A percentile compares a stretch with the other conserved stretches of the same genome.
Conservation (phyloP, 306 rosid genomes). For the Myrica gale region DNA sequence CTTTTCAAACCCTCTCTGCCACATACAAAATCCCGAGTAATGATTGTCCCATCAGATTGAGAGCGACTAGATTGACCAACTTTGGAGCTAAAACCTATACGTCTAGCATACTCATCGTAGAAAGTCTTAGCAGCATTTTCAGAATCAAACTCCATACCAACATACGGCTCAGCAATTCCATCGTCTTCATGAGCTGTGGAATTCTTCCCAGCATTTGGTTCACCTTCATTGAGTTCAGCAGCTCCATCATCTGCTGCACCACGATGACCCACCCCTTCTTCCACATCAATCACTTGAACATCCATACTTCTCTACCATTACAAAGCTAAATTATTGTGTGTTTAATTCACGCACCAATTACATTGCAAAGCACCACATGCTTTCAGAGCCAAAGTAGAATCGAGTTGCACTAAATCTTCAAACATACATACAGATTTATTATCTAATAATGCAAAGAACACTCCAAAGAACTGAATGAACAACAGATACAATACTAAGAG, state of each 20-base stretch:
- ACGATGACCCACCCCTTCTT: slow-evolving; percentile 50
- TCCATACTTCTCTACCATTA: slow-evolving; percentile 54
- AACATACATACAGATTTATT: slow-evolving; percentile 17
- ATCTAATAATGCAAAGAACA: slow-evolving; percentile 19
- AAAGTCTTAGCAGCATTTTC: slow-evolving; percentile 52
- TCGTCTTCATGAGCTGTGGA: slow-evolving; percentile 37
- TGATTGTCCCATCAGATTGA: slow-evolving; percentile 48
- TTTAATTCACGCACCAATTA: slow-evolving; percentile 27
- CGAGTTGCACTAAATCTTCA: slow-evolving; percentile 18
- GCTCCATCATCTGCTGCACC: slow-evolving; percentile 46
- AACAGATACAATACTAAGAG: background rate
- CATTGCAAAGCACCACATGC: slow-evolving; percentile 24
- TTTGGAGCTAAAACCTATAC: slow-evolving; percentile 56
- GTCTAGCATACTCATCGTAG: slow-evolving; percentile 50
- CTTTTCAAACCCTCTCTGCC: slow-evolving; percentile 70
- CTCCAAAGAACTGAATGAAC: background rate
- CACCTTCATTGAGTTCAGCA: slow-evolving; percentile 43
- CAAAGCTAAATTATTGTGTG: slow-evolving; percentile 20
- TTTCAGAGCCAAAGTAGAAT: slow-evolving; percentile 20
- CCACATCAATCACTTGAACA: slow-evolving; percentile 60
- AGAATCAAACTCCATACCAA: slow-evolving; percentile 58
- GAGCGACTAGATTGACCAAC: slow-evolving; percentile 49
- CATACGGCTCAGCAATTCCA: slow-evolving; percentile 45
- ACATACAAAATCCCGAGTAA: slow-evolving; percentile 67
- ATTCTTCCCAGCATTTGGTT: slow-evolving; percentile 50